A percentile compares a stretch with the other conserved stretches of the same genome.
phyloP scores from a whole-genome alignment of 257 asterid species.

The Knoxia roxburghii region DNA sequence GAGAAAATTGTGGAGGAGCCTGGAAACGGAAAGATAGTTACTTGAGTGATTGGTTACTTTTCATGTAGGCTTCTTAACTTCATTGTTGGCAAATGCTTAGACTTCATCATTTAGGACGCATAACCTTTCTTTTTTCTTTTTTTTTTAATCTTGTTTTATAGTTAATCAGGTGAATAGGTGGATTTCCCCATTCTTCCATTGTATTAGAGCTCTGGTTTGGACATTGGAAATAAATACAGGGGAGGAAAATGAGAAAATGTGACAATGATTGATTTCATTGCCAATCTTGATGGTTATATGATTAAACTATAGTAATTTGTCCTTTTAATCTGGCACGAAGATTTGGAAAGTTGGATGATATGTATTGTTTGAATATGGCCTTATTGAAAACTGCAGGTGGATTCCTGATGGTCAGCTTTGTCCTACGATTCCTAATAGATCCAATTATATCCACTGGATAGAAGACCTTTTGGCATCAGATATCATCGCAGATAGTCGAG shows the following conservation, averaged over 20 bases:
- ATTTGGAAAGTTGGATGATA: background rate
- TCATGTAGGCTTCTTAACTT: background rate
- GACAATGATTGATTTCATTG: background rate
- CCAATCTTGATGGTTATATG: background rate
- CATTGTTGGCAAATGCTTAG: background rate
- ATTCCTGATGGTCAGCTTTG: conserved; percentile 98
- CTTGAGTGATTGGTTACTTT: background rate
- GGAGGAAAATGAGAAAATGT: background rate
- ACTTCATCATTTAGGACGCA: background rate
- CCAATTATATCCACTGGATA: conserved; percentile 92
- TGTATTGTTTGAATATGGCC: background rate
- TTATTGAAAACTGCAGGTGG: conserved; percentile 59
- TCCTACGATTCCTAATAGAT: conserved; percentile 92
- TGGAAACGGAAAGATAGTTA: background rate
- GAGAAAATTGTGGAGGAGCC: background rate
- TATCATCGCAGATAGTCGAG: conserved; percentile 29
- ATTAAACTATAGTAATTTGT: background rate
- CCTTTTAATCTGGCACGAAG: background rate
- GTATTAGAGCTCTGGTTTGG: background rate
- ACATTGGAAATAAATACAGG: background rate
- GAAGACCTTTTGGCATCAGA: conserved; percentile 77
- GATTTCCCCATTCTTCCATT: background rate
- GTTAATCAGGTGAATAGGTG: too few relatives aligned
- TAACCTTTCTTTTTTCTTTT: background rate
- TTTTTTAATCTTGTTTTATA: too few relatives aligned